phyloP scores from a whole-genome alignment of 305 asterid genomes.

The Plantago lanceolata region DNA sequence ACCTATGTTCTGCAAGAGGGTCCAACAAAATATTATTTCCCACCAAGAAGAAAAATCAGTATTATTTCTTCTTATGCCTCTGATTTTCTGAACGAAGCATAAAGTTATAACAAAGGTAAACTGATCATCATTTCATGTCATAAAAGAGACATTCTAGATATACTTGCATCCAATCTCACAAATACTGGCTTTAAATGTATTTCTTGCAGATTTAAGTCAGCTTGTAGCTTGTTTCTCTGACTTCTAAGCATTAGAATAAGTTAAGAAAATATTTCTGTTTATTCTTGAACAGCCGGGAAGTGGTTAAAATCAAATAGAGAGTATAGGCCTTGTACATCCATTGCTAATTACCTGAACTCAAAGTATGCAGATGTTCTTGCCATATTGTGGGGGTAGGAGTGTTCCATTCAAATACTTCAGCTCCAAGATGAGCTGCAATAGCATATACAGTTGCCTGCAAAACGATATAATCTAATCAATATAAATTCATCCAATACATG shows the following conservation, averaged over 20 bases:
- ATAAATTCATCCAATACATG: slow-evolving; percentile 16
- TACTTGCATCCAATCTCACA: not conserved
- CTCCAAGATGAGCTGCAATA: slow-evolving; percentile 71
- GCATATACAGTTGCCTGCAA: slow-evolving; percentile 70
- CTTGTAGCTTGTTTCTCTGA: not conserved
- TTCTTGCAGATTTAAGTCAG: too few relatives aligned
- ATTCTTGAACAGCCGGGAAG: not conserved
- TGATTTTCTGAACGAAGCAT: slow-evolving; percentile 4
- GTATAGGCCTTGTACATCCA: not conserved
- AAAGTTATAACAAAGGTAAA: slow-evolving; percentile 1
- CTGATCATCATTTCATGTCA: not conserved
- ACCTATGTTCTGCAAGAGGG: too few relatives aligned
- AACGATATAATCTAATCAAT: slow-evolving; percentile 27
- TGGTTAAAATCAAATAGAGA: not conserved
- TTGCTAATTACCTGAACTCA: slow-evolving; percentile 55
- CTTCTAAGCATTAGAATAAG: not conserved
- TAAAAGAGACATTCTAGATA: not conserved
- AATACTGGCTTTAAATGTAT: not conserved
- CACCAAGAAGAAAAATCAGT: not conserved
- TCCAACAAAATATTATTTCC: too few relatives aligned
- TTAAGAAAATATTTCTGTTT: too few relatives aligned
- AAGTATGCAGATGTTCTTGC: slow-evolving; percentile 82
- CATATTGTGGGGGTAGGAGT: slow-evolving; percentile 87
- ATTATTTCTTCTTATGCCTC: slow-evolving; percentile 3
- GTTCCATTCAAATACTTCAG: slow-evolving; percentile 75